These are phyloP conservation scores for Sechiopsis laciniata DNA, from an alignment of 306 rosid genomes.

Conservation along the genomic window DNA sequence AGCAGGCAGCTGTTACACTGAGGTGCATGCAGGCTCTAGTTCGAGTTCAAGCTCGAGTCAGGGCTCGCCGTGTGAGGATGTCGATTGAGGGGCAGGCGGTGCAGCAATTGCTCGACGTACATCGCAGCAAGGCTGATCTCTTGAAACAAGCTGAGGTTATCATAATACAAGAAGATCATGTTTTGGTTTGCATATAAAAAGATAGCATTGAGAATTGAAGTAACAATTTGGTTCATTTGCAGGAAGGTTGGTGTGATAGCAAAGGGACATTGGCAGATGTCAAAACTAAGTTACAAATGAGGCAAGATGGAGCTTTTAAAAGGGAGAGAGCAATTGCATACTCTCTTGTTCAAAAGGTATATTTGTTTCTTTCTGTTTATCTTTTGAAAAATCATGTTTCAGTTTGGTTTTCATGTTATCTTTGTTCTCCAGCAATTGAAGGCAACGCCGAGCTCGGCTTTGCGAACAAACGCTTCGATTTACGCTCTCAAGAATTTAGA, in stretches of 20 bases:
- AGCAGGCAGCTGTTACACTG: slow-evolving; percentile 94
- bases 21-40: slow-evolving; percentile 98
- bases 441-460: slow-evolving; percentile 43
- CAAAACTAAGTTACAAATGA: slow-evolving; percentile 70
- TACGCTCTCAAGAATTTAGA: slow-evolving; percentile 46
- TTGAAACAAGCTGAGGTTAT: slow-evolving; percentile 83
- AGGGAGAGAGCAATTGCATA: slow-evolving; percentile 95
- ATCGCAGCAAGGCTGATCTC: slow-evolving; percentile 61
- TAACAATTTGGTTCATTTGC: slow-evolving; percentile 22
- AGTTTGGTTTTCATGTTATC: slow-evolving; percentile 10
- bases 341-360: slow-evolving; percentile 89
- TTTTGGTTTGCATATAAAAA: neutral
- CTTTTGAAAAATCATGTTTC: neutral
- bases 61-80: slow-evolving; percentile 93
- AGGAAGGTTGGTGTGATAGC: slow-evolving; percentile 98
- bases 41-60: slow-evolving; percentile 89
- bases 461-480: slow-evolving; percentile 31
- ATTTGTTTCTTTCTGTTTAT: neutral
- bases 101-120: slow-evolving; percentile 60
- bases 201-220: neutral
- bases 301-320: slow-evolving; percentile 90
- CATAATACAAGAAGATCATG: neutral
- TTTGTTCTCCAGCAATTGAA: slow-evolving; percentile 58
- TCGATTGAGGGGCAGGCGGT: slow-evolving; percentile 90
- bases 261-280: slow-evolving; percentile 74